Conservation (phyloP, 768 basidiomycete species). For the Mycena albidolilacea region DNA sequence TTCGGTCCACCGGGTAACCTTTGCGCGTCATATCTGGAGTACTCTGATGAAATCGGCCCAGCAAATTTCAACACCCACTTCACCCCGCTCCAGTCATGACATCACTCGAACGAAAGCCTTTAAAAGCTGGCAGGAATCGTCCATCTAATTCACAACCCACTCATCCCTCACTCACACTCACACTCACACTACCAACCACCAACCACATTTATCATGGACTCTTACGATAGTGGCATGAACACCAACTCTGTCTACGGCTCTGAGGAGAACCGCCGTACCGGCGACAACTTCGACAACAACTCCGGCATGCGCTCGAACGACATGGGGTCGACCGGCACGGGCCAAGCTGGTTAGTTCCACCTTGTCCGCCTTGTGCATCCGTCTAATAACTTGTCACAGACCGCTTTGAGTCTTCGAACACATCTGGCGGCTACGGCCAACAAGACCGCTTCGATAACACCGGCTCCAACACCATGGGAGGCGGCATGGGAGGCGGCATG, state of each 20-base stretch:
- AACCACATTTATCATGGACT: constrained; percentile 19
- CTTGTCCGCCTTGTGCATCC: neutral
- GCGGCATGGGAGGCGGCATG: neutral
- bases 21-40: too few species aligned
- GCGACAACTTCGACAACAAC: constrained; percentile 7
- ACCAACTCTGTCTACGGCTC: constrained; percentile 8
- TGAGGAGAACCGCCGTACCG: neutral
- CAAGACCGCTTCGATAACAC: constrained; percentile 27
- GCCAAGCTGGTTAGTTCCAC: neutral
- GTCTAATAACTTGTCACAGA: neutral
- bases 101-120: neutral
- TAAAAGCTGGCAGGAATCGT: neutral
- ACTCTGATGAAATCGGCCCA: too few species aligned
- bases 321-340: neutral
- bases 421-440: constrained; percentile 21
- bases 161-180: neutral
- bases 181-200: neutral
- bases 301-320: neutral
- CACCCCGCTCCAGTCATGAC: neutral
- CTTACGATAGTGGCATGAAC: constrained; percentile 28
- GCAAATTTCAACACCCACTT: too few species aligned
- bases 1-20: too few species aligned
- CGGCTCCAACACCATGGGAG: constrained; percentile 2
- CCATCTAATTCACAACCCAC: neutral
- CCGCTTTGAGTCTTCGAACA: constrained; percentile 21